Conservation (phyloP, 176 grass and related monocot genomes). For the Bothriochloa decipiens region DNA sequence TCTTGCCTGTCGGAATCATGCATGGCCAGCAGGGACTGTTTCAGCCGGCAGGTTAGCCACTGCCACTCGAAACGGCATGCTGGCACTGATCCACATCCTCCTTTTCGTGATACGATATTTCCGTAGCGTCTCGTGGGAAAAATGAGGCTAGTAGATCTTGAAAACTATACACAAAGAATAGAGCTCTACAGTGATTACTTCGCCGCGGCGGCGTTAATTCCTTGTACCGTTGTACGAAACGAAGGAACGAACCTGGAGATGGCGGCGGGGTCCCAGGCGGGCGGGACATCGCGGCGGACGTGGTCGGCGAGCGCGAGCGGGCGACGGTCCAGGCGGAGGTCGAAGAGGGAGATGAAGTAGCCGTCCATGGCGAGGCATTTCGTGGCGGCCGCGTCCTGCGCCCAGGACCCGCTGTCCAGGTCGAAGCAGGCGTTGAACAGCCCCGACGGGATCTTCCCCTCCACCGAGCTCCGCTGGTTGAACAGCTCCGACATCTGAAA, state of each 20-base stretch:
- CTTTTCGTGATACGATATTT: neutral
- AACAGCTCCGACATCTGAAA: slow-evolving; percentile 95
- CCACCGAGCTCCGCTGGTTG: slow-evolving; percentile 68
- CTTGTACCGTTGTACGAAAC: neutral
- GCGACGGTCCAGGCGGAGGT: slow-evolving; percentile 64
- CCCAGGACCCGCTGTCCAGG: slow-evolving; percentile 78
- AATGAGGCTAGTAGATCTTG: neutral
- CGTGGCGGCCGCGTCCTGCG: slow-evolving; percentile 62
- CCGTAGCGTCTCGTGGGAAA: neutral
- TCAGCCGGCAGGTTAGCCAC: neutral
- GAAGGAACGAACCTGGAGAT: slow-evolving; percentile 60
- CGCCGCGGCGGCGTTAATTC: no score
- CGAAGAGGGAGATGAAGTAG: slow-evolving; percentile 91
- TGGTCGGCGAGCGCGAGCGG: slow-evolving; percentile 54
- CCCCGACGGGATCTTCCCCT: slow-evolving; percentile 90
- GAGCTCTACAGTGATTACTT: no score
- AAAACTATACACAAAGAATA: neutral
- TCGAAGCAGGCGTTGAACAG: slow-evolving; percentile 76
- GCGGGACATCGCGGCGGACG: slow-evolving; percentile 58
- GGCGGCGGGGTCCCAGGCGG: slow-evolving; percentile 71
- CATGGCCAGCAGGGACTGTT: neutral
- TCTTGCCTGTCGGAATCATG: neutral
- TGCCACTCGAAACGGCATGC: slow-evolving; percentile 8
- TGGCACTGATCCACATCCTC: neutral
- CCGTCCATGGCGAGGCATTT: slow-evolving; percentile 90